Base-by-base conservation (phyloP, 2,329 filamentous ascomycete species). In the Paecilomyces niveus region DNA sequence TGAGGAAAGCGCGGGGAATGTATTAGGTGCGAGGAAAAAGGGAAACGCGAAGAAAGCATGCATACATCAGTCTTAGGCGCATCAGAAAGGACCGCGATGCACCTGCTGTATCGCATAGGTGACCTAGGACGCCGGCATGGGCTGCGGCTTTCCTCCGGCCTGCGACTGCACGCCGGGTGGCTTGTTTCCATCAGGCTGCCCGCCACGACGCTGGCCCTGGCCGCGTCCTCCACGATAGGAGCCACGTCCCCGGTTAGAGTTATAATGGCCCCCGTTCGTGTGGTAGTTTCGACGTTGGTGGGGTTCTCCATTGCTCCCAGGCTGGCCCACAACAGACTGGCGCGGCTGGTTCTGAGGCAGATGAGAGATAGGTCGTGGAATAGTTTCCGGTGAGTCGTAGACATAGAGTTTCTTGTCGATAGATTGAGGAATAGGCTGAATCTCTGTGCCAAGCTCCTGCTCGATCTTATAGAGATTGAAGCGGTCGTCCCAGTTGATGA, bases 381-480 rank as follows among this genome's bases (percentile, higher is more conserved):
- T 97, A 59, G 83, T 93, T 70, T 99, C 93, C 0, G 94, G 94
- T 62, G 92, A 90, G 63, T 99, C 95, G 74, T 99, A 99, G 55
- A 99, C 94, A 73, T 99, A 99, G 39, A 99, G 86, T 63, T 89
- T 95, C 84, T 97, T 97, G 80, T 99, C 94, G 64, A 99, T 99
- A 65, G 86, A 89, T 56, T 86, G 83, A 18, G 94, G 94, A 68
- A 99, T 99, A n/a, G 94, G 88, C 71, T 94, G 90, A 61, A 99
- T 99, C 77, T 99, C 94, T 6, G 94, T 99, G 56, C 94, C 94
- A 49, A 99, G 82, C 70, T 99, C 94, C 67, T 95, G 89, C 76
- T 99, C 94, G 67, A 99, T 99, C 74, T 95, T 95, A 81, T 99
- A 99, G 21, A 99, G 83, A 75, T 97, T 99, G 83, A 96, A 97